These are phyloP conservation scores for Takakia lepidozioides DNA, from an alignment of 225 moss, liverwort and hornwort genomes.

Conservation along the genomic window DNA sequence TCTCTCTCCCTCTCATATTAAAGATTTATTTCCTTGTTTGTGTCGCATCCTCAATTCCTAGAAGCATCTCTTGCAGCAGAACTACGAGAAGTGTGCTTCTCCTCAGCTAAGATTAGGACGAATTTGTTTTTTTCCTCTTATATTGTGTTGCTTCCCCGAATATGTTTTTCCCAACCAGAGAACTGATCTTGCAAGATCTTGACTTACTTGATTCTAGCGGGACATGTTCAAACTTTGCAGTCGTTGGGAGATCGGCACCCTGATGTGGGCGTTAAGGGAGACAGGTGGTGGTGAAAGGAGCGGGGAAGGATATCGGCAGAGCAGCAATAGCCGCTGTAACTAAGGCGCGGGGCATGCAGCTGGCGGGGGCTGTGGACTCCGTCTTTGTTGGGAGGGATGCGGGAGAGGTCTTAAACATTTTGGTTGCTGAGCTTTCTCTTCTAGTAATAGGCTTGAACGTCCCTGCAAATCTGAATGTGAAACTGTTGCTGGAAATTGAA, in stretches of 20 bases:
- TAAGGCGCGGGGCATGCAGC: slow-evolving; percentile 72
- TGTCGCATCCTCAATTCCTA: too few species aligned
- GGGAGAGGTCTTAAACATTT: slow-evolving; percentile 68
- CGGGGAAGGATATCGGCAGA: slow-evolving; percentile 55
- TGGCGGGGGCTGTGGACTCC: slow-evolving; percentile 74
- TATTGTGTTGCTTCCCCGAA: background rate
- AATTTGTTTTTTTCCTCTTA: background rate
- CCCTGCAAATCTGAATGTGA: too few species aligned
- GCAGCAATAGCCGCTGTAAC: slow-evolving; percentile 57
- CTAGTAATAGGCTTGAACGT: too few species aligned
- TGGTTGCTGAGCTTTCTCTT: too few species aligned
- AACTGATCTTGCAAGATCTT: background rate
- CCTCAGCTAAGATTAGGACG: background rate
- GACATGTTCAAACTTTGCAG: background rate
- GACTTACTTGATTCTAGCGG: background rate
- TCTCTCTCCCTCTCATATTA: too few species aligned
- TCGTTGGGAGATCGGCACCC: background rate
- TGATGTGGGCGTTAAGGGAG: slow-evolving; percentile 1
- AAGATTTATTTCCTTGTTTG: too few species aligned
- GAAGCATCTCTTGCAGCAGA: too few species aligned
- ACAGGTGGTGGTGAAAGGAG: slow-evolving; percentile 80
- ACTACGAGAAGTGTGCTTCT: too few species aligned
- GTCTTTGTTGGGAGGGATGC: slow-evolving; percentile 58
- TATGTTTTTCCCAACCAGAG: background rate
- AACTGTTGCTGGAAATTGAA: too few species aligned